phyloP scores from a whole-genome alignment of 1,284 basidiomycete genomes.

The Schizopora paradoxa region DNA sequence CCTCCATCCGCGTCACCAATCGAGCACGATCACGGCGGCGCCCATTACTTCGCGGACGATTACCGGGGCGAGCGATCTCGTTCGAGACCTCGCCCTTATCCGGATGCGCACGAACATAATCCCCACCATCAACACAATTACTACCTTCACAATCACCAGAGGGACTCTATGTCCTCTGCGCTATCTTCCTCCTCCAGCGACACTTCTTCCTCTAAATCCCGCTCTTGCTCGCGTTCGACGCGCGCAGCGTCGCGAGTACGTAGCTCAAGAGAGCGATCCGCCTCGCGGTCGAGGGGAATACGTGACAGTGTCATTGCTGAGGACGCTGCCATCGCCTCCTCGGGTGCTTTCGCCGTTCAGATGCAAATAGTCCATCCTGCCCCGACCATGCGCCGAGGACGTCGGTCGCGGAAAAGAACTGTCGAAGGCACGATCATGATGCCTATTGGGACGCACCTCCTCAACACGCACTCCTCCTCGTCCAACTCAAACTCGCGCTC shows the following conservation, averaged over 20 bases:
- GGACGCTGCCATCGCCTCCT: background rate
- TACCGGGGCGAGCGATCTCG: slow-evolving; percentile 7
- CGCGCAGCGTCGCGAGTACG: background rate
- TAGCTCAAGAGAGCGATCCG: background rate
- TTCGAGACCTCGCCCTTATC: slow-evolving; percentile 13
- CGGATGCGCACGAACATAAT: too few species aligned
- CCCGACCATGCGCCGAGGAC: background rate
- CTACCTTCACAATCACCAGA: background rate
- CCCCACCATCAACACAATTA: background rate
- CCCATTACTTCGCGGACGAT: background rate
- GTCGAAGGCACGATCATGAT: background rate
- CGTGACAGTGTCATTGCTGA: background rate
- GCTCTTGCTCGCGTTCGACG: slow-evolving; percentile 6
- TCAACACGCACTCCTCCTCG: too few species aligned
- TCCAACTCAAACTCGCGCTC: slow-evolving; percentile 11
- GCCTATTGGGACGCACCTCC: too few species aligned
- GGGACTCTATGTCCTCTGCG: too few species aligned
- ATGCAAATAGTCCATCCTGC: too few species aligned
- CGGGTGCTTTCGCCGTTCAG: background rate
- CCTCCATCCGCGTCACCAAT: slow-evolving; percentile 6
- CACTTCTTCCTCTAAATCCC: slow-evolving; percentile 4
- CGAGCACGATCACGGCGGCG: background rate
- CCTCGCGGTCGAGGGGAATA: background rate
- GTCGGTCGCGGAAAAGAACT: background rate
- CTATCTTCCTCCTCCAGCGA: too few species aligned